Evolutionary conservation across 768 basidiomycete genomes (phyloP).

Genomic region (Calvatia gigantea): DNA sequence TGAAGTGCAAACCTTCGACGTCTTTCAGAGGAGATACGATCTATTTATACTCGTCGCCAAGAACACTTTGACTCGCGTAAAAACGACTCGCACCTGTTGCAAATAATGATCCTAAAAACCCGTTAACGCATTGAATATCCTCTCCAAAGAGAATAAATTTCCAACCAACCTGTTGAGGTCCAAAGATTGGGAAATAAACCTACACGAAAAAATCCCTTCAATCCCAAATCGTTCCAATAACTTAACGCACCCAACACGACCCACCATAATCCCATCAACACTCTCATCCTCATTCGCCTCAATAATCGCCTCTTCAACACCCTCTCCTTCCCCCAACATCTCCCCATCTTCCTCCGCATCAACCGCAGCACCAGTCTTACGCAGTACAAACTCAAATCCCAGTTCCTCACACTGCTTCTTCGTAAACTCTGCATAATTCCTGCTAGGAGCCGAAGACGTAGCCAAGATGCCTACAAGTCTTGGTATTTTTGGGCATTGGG

Average conservation of each 20-base stretch:
- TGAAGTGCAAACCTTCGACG: constrained; percentile 95
- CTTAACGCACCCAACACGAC: constrained; percentile 20
- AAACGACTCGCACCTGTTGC: constrained; percentile 63
- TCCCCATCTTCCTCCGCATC: constrained; percentile 73
- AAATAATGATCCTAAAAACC: constrained; percentile 83
- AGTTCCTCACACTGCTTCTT: constrained; percentile 85
- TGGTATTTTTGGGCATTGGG: constrained; percentile 40
- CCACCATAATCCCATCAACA: constrained; percentile 94
- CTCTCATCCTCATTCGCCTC: constrained; percentile 87
- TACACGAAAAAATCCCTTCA: constrained; percentile 23
- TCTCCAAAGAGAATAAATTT: neutral
- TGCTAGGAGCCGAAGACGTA: constrained; percentile 76
- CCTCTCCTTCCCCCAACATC: constrained; percentile 77
- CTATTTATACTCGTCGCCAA: constrained; percentile 30
- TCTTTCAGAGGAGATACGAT: constrained; percentile 96
- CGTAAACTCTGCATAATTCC: constrained; percentile 87
- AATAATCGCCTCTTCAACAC: constrained; percentile 94
- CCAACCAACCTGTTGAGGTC: constrained; percentile 71
- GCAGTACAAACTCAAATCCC: constrained; percentile 84
- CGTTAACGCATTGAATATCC: constrained; percentile 1
- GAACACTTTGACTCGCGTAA: neutral
- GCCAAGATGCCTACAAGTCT: constrained; percentile 91
- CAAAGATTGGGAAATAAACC: constrained; percentile 98
- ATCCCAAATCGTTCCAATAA: neutral
- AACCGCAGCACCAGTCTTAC: constrained; percentile 61